Percentiles rank a stretch among this genome's conserved stretches.
phyloP scores from a whole-genome alignment of 257 asterid genomes.

The Jasminum sambac region DNA sequence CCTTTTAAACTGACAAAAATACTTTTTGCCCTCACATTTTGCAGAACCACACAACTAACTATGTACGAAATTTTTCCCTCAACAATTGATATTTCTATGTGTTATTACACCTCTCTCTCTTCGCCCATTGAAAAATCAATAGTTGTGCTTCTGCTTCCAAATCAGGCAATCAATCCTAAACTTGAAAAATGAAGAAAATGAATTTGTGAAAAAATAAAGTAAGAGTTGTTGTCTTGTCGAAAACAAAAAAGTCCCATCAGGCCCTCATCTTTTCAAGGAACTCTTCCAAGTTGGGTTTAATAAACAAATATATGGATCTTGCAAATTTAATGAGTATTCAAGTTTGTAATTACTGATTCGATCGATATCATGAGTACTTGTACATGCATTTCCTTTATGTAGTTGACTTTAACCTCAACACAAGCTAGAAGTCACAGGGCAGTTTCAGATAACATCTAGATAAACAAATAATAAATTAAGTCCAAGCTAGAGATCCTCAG shows the following conservation, averaged over 20 bases:
- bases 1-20: too few species aligned
- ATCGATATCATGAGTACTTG: neutral
- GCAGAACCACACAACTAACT: too few species aligned
- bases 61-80: neutral
- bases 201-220: constrained; percentile 20
- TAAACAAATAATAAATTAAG: constrained; percentile 12
- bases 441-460: constrained; percentile 12
- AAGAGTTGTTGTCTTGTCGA: neutral
- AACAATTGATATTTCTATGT: constrained; percentile 11
- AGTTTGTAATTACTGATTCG: neutral
- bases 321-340: constrained; percentile 7
- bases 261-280: constrained; percentile 1
- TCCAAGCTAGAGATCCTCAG: constrained; percentile 14
- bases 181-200: constrained; percentile 6
- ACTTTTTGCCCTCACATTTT: too few species aligned
- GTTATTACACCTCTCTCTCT: neutral
- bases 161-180: constrained; percentile 12
- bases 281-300: constrained; percentile 1
- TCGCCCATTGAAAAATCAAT: neutral
- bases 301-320: constrained; percentile 1
- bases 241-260: constrained; percentile 11
- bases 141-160: neutral
- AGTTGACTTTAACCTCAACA: constrained; percentile 8
- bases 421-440: constrained; percentile 14
- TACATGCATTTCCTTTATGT: neutral